Percentiles rank a stretch among this genome's conserved stretches.
These are phyloP conservation scores for Ziziphus jujuba DNA, from an alignment of 306 rosid species.

Conservation along the genomic window DNA sequence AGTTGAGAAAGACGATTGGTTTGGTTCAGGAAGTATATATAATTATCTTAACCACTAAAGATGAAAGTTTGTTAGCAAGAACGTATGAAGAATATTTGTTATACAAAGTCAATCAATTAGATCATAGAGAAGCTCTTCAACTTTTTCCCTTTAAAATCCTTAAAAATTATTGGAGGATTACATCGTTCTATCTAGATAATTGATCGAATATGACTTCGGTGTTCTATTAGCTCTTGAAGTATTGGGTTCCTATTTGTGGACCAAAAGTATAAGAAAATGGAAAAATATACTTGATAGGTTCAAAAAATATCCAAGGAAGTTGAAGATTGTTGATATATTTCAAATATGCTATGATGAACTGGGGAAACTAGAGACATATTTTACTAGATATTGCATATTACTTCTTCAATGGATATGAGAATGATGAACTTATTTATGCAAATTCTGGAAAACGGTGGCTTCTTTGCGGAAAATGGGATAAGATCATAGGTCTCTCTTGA, in stretches of 20 bases:
- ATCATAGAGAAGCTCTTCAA: conserved; percentile 10
- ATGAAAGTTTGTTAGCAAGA: background rate
- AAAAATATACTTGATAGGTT: conserved; percentile 2
- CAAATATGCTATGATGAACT: conserved; percentile 8
- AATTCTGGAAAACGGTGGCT: background rate
- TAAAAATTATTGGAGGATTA: background rate
- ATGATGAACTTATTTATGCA: background rate
- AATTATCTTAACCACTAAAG: conserved; percentile 16
- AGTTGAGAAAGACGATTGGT: conserved; percentile 1
- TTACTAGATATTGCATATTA: conserved; percentile 23
- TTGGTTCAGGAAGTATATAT: conserved; percentile 12
- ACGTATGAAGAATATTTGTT: background rate
- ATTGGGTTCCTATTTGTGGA: conserved; percentile 4
- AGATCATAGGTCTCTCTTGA: conserved; percentile 1
- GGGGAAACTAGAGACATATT: background rate
- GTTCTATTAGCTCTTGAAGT: conserved; percentile 19
- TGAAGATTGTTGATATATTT: background rate
- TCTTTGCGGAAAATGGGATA: background rate
- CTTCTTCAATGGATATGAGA: background rate
- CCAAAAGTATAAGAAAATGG: background rate
- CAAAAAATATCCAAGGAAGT: background rate
- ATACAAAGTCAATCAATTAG: background rate
- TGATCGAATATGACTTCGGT: background rate
- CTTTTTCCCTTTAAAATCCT: no score
- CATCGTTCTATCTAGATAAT: background rate